These are phyloP conservation scores for Cucumis cinereus DNA, from an alignment of 306 rosid genomes.

Conservation along the genomic window DNA sequence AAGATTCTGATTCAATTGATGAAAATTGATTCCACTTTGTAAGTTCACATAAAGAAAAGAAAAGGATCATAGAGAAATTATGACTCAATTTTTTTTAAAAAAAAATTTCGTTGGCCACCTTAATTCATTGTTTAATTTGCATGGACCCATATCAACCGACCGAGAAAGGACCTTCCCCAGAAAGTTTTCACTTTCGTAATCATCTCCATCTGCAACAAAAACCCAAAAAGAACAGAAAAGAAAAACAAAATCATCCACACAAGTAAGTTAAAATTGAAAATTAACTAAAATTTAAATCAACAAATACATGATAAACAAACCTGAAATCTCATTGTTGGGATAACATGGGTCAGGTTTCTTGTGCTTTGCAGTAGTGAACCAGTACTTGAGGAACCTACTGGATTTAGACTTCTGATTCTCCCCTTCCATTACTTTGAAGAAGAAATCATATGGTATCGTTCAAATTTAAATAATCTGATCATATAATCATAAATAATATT, in stretches of 20 bases:
- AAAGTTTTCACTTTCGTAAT: slow-evolving; percentile 29
- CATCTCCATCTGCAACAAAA: slow-evolving; percentile 35
- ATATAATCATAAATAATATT: background rate
- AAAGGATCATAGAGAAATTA: background rate
- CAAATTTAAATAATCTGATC: background rate
- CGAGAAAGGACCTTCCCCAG: slow-evolving; percentile 21
- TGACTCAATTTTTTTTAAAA: background rate
- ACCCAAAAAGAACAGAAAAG: background rate
- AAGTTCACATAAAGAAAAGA: background rate
- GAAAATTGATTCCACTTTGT: background rate
- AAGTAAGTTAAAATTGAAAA: background rate
- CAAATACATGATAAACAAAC: slow-evolving; percentile 16
- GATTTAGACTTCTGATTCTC: slow-evolving; percentile 29
- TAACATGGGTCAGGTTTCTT: slow-evolving; percentile 28
- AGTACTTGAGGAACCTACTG: slow-evolving; percentile 26
- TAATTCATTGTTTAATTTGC: slow-evolving; percentile 48
- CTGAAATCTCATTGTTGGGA: slow-evolving; percentile 38
- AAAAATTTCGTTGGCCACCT: slow-evolving; percentile 29
- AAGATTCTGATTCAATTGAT: slow-evolving; percentile 44
- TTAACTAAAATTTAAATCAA: background rate
- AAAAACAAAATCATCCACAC: background rate
- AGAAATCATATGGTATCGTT: background rate
- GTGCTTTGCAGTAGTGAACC: slow-evolving; percentile 35
- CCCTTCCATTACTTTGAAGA: slow-evolving; percentile 28
- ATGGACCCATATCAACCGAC: slow-evolving; percentile 48